A percentile compares a stretch with the other conserved stretches of the same genome.
Conservation (phyloP, 768 basidiomycete species). For the Dacryopinax spathularia region DNA sequence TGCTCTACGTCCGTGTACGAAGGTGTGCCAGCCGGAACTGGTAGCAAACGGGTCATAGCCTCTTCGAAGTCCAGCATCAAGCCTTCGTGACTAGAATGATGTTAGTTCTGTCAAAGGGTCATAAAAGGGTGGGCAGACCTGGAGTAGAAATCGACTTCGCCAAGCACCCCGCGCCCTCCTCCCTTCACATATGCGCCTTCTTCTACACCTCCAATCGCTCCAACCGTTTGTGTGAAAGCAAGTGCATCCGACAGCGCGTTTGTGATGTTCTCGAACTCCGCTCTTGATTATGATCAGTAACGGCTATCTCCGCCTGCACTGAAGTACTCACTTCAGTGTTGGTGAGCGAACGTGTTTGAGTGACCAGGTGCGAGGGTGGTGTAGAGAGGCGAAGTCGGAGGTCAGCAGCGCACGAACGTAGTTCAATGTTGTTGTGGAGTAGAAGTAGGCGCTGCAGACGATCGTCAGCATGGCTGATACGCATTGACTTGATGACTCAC, state of each 20-base stretch:
- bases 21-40: constrained; percentile 24
- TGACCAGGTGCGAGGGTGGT: constrained; percentile 85
- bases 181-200: constrained; percentile 49
- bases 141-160: constrained; percentile 88
- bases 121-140: constrained; percentile 35
- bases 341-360: constrained; percentile 80
- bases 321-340: constrained; percentile 43
- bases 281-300: constrained; percentile 30
- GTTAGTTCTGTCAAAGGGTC: neutral
- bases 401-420: constrained; percentile 76
- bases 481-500: constrained; percentile 28
- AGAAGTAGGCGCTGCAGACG: constrained; percentile 74
- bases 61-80: constrained; percentile 86
- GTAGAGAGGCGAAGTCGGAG: constrained; percentile 85
- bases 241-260: constrained; percentile 77
- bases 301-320: neutral
- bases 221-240: constrained; percentile 84
- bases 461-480: constrained; percentile 1
- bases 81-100: constrained; percentile 62
- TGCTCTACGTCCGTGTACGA: neutral
- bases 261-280: constrained; percentile 74
- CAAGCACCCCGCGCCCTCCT: constrained; percentile 53
- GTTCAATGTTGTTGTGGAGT: constrained; percentile 87
- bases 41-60: constrained; percentile 64
- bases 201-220: constrained; percentile 40